These are phyloP conservation scores for Ilex aquifolium DNA, from an alignment of 257 asterid species.

Conservation along the genomic window DNA sequence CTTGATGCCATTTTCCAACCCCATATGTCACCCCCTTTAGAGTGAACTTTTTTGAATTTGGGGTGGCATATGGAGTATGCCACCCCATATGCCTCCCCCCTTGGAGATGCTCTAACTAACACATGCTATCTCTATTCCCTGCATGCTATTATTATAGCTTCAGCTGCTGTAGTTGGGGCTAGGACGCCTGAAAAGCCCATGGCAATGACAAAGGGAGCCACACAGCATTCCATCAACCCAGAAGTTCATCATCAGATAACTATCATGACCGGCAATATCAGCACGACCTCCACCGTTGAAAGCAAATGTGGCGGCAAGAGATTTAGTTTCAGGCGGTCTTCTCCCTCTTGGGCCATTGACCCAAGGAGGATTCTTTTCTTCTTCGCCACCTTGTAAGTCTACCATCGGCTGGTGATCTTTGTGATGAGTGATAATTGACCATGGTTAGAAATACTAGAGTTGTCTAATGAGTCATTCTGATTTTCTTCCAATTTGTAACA, in stretches of 20 bases:
- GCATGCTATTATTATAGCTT: conserved; percentile 21
- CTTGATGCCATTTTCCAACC: too few relatives aligned
- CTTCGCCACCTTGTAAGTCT: conserved; percentile 3
- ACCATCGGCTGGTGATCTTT: not conserved
- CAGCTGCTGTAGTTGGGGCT: conserved; percentile 49
- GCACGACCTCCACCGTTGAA: not conserved
- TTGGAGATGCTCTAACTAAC: too few relatives aligned
- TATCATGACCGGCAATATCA: not conserved
- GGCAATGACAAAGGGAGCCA: not conserved
- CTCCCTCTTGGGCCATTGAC: not conserved
- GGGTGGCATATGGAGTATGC: too few relatives aligned
- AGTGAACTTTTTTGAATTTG: too few relatives aligned
- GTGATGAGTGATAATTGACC: too few relatives aligned
- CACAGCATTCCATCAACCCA: not conserved
- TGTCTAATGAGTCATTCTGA: not conserved
- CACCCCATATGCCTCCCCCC: too few relatives aligned
- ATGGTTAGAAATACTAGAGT: not conserved
- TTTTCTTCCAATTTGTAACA: conserved; percentile 8
- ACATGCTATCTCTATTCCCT: conserved; percentile 1
- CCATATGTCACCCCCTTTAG: too few relatives aligned
- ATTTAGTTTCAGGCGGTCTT: not conserved
- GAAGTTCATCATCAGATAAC: not conserved
- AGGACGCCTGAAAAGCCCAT: conserved; percentile 59
- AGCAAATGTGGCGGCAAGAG: not conserved
- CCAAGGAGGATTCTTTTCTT: not conserved